Evolutionary conservation across 1,284 basidiomycete species (phyloP).

Genomic region (Ustilago tritici): DNA sequence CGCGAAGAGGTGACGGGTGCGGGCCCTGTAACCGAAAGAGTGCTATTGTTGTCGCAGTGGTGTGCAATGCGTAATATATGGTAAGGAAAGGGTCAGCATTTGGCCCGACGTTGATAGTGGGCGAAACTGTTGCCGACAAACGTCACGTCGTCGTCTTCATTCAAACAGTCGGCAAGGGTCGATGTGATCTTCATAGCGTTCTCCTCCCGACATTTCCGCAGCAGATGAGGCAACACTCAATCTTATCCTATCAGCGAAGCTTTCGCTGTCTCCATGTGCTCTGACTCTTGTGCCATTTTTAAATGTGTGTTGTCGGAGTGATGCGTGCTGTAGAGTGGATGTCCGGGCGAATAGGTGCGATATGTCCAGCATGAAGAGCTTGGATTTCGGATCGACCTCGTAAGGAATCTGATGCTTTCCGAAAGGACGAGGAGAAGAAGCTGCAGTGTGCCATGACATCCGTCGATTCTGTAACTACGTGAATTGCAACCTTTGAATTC

Average conservation of each 20-base stretch:
- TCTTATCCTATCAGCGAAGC: too few relatives aligned
- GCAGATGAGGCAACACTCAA: too few relatives aligned
- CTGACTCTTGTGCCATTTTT: background rate
- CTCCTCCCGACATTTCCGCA: too few relatives aligned
- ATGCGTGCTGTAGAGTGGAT: background rate
- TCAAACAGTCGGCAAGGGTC: background rate
- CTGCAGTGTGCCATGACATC: background rate
- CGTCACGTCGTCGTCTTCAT: slow-evolving; percentile 21
- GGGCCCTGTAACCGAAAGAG: slow-evolving; percentile 99
- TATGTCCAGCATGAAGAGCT: background rate
- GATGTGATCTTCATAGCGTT: background rate
- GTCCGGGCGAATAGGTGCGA: background rate
- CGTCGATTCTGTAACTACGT: background rate
- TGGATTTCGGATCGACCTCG: too few relatives aligned
- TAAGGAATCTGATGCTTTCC: background rate
- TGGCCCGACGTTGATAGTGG: background rate
- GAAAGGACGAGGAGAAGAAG: background rate
- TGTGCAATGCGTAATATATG: background rate
- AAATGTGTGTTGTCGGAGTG: background rate
- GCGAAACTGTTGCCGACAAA: background rate
- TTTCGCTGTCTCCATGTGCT: background rate
- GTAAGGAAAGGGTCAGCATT: slow-evolving; percentile 17
- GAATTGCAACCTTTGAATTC: background rate
- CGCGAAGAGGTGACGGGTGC: slow-evolving; percentile 97
- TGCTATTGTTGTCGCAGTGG: slow-evolving; percentile 75